Evolutionary conservation across 441 rosid genomes (phyloP), one percentile per base, ranked within the genome.

Genomic region (Geranium incanum): DNA sequence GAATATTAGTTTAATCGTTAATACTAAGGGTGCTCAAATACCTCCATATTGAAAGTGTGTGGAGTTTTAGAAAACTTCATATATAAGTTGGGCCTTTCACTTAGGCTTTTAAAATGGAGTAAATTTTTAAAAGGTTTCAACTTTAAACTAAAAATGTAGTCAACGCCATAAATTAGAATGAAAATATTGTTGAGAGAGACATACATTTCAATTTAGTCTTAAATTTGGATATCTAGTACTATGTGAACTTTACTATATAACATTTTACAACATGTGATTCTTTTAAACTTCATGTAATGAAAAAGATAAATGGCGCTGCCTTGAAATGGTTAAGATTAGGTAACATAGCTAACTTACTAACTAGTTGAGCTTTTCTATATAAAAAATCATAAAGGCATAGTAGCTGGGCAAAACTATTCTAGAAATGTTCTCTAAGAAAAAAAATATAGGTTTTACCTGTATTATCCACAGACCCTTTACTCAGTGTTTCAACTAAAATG

Each of bases 321-420:
- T 57, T 16, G 63, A 57, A 57, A 57, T 57, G 63, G 63, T 4
- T 55, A 18, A 18, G 63, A 16, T 15, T 57, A 18, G 9, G 63
- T 15, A 16, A 57, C n/a, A 15, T 16, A 16, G 23, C 63, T 57
- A 57, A 18, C 63, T 16, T 57, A 18, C 9, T 15, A 21, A 57
- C 63, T 16, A 57, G 63, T 16, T 57, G 63, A 18, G 23, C 63
- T 16, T 18, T 57, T 57, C 21, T 4, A 57, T 6, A 16, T 48
- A 13, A 3, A 57, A 57, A 57, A 16, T 57, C 23, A 57, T 15
- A 15, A 55, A 13, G 23, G 23, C 63, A 16, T 57, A 16, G 21
- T 57, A 57, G 63, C 23, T 57, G 63, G 63, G 18, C 63, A 57
- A 57, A 57, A 48, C 9, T 57, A 57, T 57, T 57, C 9, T 15